Conservation (phyloP, 2,329 filamentous ascomycete species). For the Ophiostoma perfectum region DNA sequence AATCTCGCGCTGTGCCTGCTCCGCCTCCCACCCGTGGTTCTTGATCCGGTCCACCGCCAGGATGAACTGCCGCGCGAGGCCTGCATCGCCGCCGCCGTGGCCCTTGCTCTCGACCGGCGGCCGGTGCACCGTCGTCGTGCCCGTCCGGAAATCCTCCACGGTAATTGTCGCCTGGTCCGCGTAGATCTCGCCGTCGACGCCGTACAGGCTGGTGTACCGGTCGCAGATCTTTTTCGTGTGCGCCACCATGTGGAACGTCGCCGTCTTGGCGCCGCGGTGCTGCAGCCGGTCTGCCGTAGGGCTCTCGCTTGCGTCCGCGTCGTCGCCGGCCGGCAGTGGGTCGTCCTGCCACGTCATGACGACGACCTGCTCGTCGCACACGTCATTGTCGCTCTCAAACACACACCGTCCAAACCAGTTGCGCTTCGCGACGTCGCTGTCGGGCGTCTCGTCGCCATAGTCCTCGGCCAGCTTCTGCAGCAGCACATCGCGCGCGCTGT, state of each 20-base stretch:
- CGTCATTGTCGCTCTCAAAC: slow-evolving; percentile 87
- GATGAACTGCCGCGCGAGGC: slow-evolving; percentile 77
- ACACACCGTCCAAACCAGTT: slow-evolving; percentile 95
- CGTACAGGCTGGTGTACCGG: slow-evolving; percentile 79
- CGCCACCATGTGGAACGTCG: slow-evolving; percentile 89
- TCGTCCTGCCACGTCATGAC: slow-evolving; percentile 83
- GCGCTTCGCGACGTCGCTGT: slow-evolving; percentile 43
- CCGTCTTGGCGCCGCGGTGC: slow-evolving; percentile 69
- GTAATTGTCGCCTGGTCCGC: slow-evolving; percentile 76
- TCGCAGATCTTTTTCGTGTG: slow-evolving; percentile 84
- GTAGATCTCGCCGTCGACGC: slow-evolving; percentile 75
- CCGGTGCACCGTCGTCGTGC: slow-evolving; percentile 49
- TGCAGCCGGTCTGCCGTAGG: slow-evolving; percentile 29
- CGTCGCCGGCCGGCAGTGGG: slow-evolving; percentile 32
- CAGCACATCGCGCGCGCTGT: slow-evolving; percentile 44
- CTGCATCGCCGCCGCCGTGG: slow-evolving; percentile 72
- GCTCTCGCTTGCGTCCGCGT: slow-evolving; percentile 7
- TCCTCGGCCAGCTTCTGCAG: slow-evolving; percentile 43
- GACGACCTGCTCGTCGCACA: slow-evolving; percentile 88
- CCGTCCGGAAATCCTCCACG: slow-evolving; percentile 65
- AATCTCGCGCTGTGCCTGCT: slow-evolving; percentile 66
- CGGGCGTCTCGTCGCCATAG: slow-evolving; percentile 47
- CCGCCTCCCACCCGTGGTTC: slow-evolving; percentile 59
- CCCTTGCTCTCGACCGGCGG: slow-evolving; percentile 56
- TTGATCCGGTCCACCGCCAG: slow-evolving; percentile 75